Evolutionary conservation across 78 protist species (phyloP), one percentile per base, ranked within the genome.

Genomic region (Polysphondylium violaceum): DNA sequence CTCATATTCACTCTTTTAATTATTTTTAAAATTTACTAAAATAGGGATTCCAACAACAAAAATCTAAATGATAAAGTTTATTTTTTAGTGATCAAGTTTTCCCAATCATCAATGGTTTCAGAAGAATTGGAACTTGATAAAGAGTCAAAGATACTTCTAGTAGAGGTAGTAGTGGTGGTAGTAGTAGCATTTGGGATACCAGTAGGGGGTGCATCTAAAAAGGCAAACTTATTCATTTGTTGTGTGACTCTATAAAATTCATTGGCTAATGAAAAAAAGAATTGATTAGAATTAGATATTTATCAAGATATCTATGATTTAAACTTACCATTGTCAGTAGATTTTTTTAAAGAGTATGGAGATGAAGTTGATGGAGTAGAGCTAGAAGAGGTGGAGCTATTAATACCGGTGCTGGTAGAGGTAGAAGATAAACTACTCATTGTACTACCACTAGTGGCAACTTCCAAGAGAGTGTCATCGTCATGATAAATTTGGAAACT

Each of bases 221-320:
- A 72, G 23, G 78, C 44, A 33, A 72, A 72, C n/a, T 21, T 72
- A 51, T 72, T 72, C 36, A 43, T 33, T 72, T 72, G 78, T 72
- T 72, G 78, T 19, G 78, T 41, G 7, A 25, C 63, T 31, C n/a
- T 72, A 72, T 29, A 72, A 31, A 72, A 72, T 31, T 72, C 59
- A 60, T 60, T 60, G n/a, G 64, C 21, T 33, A 25, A 14, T 17
- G 5, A 56, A n/a, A 17, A 17, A n/a, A 4, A 17, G 63, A 14
- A n/a, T 56, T 56, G 33, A 17, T 56, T 56, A 4, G 8, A 17
- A 9, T 17, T 16, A 14, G 12, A 14, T 56, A n/a, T 7, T 56
- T 6, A 17, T 6, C 21, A 17, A 17, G 8, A 14, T 56, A 17
- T n/a, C 21, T 56, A 14, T 6, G 5, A 25, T 6, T 56, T n/a